Base-by-base conservation (phyloP, 2,329 filamentous ascomycete species). In the Penicillium sp. region DNA sequence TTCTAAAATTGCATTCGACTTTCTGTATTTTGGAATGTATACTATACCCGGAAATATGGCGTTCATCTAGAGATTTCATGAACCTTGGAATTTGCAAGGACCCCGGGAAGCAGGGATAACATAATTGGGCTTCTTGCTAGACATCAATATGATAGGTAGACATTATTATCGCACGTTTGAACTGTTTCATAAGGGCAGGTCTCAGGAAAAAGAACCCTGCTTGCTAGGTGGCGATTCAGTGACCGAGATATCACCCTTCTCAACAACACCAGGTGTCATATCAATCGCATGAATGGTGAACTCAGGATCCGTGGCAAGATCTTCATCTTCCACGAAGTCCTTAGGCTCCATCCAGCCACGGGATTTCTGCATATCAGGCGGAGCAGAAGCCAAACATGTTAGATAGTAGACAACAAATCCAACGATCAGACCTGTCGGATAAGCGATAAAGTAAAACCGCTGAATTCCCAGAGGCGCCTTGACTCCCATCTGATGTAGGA, bases 381-480 rank as follows among this genome's bases (percentile, higher is more conserved):
- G 54, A 5, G 54, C 18, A 10, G 45, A 56, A 2, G 39, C 32
- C 5, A 57, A 21, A 24, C 56, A 58, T 40, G 45, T 27, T 16
- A 49, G 3, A 39, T 54, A 62, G 50, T 64, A 67, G 9, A 60
- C 48, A 1, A 34, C 46, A 22, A 63, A 63, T 1, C 57, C 56
- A 21, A 66, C 46, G 4, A 66, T 16, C 51, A 86, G 75, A 3
- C 79, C 77, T 5, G 83, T 81, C 60, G 79, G 78, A 51, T 79
- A 81, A 0, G 82, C 81, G 22, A 86, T 72, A 56, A 82, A 83
- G 60, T 86, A 85, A 67, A 84, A 83, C 14, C 67, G 45, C 43
- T 58, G 27, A 16, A 63, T 62, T 0, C 67, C 69, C 0, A 67
- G 4, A 1, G 75, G 74, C 0, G 58, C 63, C 16, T 53, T 48